Evolutionary conservation across 805 yeast genomes (phyloP), one percentile per base, ranked within the genome.

Genomic region (Wickerhamomyces chambardii): DNA sequence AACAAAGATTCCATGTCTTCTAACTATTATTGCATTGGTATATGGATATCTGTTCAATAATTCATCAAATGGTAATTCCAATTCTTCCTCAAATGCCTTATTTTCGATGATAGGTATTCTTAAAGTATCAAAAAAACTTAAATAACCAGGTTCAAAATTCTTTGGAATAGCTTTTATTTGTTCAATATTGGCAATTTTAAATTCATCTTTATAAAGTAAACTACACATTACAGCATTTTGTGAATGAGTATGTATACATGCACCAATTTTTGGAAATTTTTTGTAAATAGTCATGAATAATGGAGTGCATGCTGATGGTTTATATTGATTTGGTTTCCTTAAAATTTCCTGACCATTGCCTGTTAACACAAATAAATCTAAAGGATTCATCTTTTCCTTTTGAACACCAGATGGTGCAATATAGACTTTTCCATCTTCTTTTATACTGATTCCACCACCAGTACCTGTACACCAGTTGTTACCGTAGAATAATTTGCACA

Each of bases 351-450:
- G 60, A 7, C 71, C 64, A 4, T 67, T 61, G n/a, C 64, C 55
- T 40, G 78, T 77, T 61, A 78, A 75, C 12, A 85, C 85, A 55
- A 85, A 85, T 75, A 89, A 70, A 53, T 90, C 85, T 42, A 71
- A 68, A 4, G 95, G 95, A 29, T 68, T 59, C 75, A 89, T 78
- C 40, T 87, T 66, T 55, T 89, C 97, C 61, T 89, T 89, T 54
- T 89, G 96, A 8, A 89, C 95, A 2, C 97, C 97, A n/a, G 95
- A 83, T 5, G 97, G 97, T 0, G 97, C 94, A 29, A 89, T 69
- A 55, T 70, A 89, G 15, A 84, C 73, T 16, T 62, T 48, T 40
- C 75, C 66, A 1, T 67, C 70, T 30, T 48, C 50, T 39, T 50
- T 57, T 33, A 89, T 80, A 24, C 95, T 82, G 47, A 90, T 80